Evolutionary conservation across 2,329 filamentous ascomycete genomes (phyloP).

Genomic region (Microdochium trichocladiopsis): DNA sequence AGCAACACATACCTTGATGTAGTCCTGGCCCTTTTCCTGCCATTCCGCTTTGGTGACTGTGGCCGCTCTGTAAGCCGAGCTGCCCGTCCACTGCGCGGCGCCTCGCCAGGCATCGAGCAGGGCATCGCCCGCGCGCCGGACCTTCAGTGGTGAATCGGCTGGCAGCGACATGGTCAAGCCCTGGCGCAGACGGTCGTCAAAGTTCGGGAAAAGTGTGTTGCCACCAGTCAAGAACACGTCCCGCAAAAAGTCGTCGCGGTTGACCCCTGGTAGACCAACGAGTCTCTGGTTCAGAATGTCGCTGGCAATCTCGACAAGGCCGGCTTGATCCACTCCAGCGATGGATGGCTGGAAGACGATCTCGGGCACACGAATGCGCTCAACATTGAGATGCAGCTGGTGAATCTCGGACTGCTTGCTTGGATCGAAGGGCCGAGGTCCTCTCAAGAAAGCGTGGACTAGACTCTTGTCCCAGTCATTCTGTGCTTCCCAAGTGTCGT

Average conservation of each 20-base stretch:
- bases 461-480: slow-evolving; percentile 92
- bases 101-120: slow-evolving; percentile 89
- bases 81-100: slow-evolving; percentile 75
- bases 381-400: slow-evolving; percentile 93
- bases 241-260: slow-evolving; percentile 64
- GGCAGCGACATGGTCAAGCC: slow-evolving; percentile 71
- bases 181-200: slow-evolving; percentile 71
- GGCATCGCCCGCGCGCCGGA: slow-evolving; percentile 69
- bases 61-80: slow-evolving; percentile 50
- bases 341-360: slow-evolving; percentile 90
- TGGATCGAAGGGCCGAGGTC: slow-evolving; percentile 77
- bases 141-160: slow-evolving; percentile 55
- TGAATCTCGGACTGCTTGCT: slow-evolving; percentile 73
- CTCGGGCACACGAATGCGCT: slow-evolving; percentile 90
- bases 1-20: slow-evolving; percentile 66
- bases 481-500: slow-evolving; percentile 86
- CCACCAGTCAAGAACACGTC: slow-evolving; percentile 96
- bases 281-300: slow-evolving; percentile 86
- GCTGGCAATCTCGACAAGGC: slow-evolving; percentile 83
- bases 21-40: slow-evolving; percentile 85
- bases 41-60: slow-evolving; percentile 78
- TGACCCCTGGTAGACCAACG: slow-evolving; percentile 34
- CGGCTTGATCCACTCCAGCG: slow-evolving; percentile 87
- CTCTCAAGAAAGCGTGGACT: slow-evolving; percentile 83
- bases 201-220: slow-evolving; percentile 77